Base-by-base conservation (phyloP, 176 grass and related monocot species). In the Bonia amplexicaulis region DNA sequence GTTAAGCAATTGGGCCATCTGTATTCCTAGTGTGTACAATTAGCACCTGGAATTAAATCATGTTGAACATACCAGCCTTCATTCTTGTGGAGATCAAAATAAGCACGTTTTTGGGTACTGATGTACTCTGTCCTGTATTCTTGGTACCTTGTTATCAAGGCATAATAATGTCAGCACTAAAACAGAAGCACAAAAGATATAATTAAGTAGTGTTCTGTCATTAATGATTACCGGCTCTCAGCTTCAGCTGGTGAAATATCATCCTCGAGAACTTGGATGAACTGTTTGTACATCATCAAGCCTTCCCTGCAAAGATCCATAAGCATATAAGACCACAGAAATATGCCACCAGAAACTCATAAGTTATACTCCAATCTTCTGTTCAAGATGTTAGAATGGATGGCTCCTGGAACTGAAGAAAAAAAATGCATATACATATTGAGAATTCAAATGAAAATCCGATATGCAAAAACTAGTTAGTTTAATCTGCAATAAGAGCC, bases 191-290 rank as follows among this genome's bases (percentile, higher is more conserved):
- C 2, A 10, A 77, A 51, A 25, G n/a, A 80, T 74, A 20, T n/a
- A 45, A 74, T 63, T 31, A 8, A 53, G 67, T 46, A 73, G 44
- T 71, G 61, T 53, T 70, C 41, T 17, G 52, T 64, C 67, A 76
- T 45, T 69, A 70, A 45, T 64, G 13, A 25, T 76, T 91, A 99
- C 97, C 97, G 86, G 45, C 82, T 82, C 82, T 96, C 90, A 90
- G 97, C 93, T 99, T 99, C 97, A 87, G 90, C 80, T 80, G 93
- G 97, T 78, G 85, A 92, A 81, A 99, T 89, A 63, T 99, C 97
- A 92, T 99, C 97, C 90, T 99, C 97, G 71, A 99, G 92, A 66
- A 95, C 93, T 91, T 99, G 93, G 40, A 99, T 96, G 76, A 99
- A 99, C 54, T 99, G 93, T 79, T 99, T 99, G 76, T 96, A 99